Conservation (phyloP, 2,329 filamentous ascomycete species). For the Talaromyces sp. region DNA sequence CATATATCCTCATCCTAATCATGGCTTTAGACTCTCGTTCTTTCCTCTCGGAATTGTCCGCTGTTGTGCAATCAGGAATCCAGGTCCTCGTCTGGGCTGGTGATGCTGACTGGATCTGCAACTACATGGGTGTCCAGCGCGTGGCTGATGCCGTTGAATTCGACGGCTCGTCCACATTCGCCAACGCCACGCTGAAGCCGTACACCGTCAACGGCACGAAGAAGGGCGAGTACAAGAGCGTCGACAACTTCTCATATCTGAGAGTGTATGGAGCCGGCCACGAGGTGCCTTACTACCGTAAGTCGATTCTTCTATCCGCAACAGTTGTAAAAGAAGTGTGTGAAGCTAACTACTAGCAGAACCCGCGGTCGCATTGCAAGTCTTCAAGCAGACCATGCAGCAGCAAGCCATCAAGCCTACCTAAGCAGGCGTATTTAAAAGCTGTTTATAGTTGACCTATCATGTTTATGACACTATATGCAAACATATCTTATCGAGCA, state of each 20-base stretch:
- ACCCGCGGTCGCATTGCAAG: background rate
- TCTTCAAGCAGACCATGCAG: constrained; percentile 53
- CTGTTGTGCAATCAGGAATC: constrained; percentile 43
- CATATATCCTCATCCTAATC: constrained; percentile 25
- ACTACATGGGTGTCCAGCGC: constrained; percentile 53
- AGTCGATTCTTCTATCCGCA: background rate
- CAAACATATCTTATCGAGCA: background rate
- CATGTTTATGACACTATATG: background rate
- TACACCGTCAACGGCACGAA: constrained; percentile 34
- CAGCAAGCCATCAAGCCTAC: background rate
- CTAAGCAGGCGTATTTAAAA: background rate
- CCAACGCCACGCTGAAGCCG: constrained; percentile 44
- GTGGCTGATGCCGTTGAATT: constrained; percentile 47
- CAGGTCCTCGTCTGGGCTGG: constrained; percentile 55
- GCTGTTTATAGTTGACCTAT: background rate
- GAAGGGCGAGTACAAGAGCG: constrained; percentile 39
- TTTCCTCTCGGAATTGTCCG: constrained; percentile 62
- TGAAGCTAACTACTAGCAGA: constrained; percentile 38
- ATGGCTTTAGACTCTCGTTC: constrained; percentile 52
- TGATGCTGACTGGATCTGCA: constrained; percentile 53
- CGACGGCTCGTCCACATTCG: constrained; percentile 39
- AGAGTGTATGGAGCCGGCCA: constrained; percentile 45
- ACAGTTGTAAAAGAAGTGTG: background rate
- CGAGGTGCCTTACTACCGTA: constrained; percentile 42
- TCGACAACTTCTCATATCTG: constrained; percentile 44